Base-by-base conservation (phyloP, 1,284 basidiomycete species). In the Fomitopsis schrenkii region DNA sequence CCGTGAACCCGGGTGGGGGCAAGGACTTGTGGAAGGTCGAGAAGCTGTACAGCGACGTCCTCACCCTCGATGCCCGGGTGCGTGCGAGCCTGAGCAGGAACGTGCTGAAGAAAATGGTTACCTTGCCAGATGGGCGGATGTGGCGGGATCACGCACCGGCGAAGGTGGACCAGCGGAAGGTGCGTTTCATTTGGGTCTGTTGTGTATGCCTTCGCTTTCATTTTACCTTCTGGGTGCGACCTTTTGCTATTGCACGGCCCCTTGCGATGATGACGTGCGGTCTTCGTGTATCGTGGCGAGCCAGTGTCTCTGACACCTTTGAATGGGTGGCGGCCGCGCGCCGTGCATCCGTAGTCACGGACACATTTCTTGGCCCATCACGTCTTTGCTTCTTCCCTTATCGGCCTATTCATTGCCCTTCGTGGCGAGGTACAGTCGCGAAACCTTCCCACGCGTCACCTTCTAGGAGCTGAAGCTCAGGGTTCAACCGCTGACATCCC, bases 101-200 rank as follows among this genome's bases (percentile, higher is more conserved):
- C 67, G 80, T 90, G 54, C 82, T 83, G 30, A 93, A 94, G 77
- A 93, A 87, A 75, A 86, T 98, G 59, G 86, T 83, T 22, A 81
- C 79, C 50, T 75, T 99, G 60, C 97, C 97, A 1, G 97, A 99
- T 72, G 92, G 93, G 58, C 91, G 89, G 74, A 80, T 97, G 9
- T 98, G 97, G 91, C 96, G 89, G 74, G 97, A 98, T 76, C 94
- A 97, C 74, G 96, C 96, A 2, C 96, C 97, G 12, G 93, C 93
- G 58, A 96, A 94, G 77, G 94, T 96, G 42, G 97, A 98, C 79
- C 94, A 96, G 73, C 80, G 95, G 66, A 97, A 97, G 81, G 92
- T 91, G 68, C 67, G 85, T 77, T 40, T 55, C 30, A 58, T 5
- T 15, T 55, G 26, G 7, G 36, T 4, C 12, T n/a, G 7, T 53